Conservation (phyloP, 371 early-diverging fungal species). For the Phascolomyces articulosus region DNA sequence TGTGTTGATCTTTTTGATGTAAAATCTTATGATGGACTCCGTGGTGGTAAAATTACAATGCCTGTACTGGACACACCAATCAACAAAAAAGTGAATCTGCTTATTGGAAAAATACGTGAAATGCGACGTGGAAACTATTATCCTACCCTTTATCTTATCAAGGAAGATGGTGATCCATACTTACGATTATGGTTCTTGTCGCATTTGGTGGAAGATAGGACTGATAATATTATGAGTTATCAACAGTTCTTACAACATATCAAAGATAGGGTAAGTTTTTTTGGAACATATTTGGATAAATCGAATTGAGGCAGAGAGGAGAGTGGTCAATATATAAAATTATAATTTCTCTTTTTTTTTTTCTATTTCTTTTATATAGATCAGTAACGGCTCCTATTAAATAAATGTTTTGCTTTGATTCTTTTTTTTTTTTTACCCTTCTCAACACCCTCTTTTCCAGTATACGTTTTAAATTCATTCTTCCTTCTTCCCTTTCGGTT, state of each 20-base stretch:
- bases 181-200: constrained; percentile 84
- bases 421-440: too few relatives aligned
- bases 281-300: too few relatives aligned
- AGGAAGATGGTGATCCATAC: constrained; percentile 92
- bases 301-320: too few relatives aligned
- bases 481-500: too few relatives aligned
- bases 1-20: constrained; percentile 72
- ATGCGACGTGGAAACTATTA: constrained; percentile 64
- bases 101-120: constrained; percentile 62
- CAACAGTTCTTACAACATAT: constrained; percentile 77
- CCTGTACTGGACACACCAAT: constrained; percentile 61
- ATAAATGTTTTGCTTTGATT: too few relatives aligned
- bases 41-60: constrained; percentile 67
- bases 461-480: too few relatives aligned
- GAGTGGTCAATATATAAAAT: too few relatives aligned
- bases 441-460: too few relatives aligned
- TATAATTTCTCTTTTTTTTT: too few relatives aligned
- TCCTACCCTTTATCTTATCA: constrained; percentile 76
- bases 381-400: too few relatives aligned
- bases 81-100: constrained; percentile 59
- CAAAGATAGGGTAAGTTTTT: constrained; percentile 61
- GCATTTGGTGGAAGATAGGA: constrained; percentile 91
- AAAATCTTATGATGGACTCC: constrained; percentile 58
- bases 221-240: constrained; percentile 82
- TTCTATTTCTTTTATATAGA: too few relatives aligned